These are phyloP conservation scores for Brassica nigra DNA, from an alignment of 345 rosid species.

Conservation along the genomic window DNA sequence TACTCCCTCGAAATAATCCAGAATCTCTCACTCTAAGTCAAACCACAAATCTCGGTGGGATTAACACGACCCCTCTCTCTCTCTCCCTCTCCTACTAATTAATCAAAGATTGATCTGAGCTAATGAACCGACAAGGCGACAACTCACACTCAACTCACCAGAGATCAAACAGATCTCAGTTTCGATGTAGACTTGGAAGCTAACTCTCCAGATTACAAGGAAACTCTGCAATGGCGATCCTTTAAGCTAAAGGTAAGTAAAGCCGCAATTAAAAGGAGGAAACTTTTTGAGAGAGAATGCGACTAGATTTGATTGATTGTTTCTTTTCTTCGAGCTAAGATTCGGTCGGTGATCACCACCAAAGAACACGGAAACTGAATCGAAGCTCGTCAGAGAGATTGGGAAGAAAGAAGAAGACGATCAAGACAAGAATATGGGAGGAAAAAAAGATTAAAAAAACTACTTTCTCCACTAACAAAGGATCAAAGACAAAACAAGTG, in stretches of 20 bases:
- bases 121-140: background rate
- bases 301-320: background rate
- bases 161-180: background rate
- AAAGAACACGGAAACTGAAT: slow-evolving; percentile 23
- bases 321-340: slow-evolving; percentile 17
- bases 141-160: background rate
- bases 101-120: background rate
- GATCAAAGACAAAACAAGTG: background rate
- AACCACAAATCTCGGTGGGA: slow-evolving; percentile 18
- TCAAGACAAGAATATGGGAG: slow-evolving; percentile 29
- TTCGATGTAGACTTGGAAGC: background rate
- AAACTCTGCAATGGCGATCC: slow-evolving; percentile 22
- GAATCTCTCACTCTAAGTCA: slow-evolving; percentile 30
- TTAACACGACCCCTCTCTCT: background rate
- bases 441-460: slow-evolving; percentile 11
- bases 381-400: slow-evolving; percentile 19
- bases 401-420: slow-evolving; percentile 21
- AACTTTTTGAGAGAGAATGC: slow-evolving; percentile 27
- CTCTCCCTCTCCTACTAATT: background rate
- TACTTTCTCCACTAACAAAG: slow-evolving; percentile 8
- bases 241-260: background rate
- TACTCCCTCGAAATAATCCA: slow-evolving; percentile 29
- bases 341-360: slow-evolving; percentile 30
- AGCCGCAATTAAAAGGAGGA: slow-evolving; percentile 6
- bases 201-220: background rate